Base-by-base conservation (phyloP, 2,329 filamentous ascomycete species). In the Arachnomyces sp. region DNA sequence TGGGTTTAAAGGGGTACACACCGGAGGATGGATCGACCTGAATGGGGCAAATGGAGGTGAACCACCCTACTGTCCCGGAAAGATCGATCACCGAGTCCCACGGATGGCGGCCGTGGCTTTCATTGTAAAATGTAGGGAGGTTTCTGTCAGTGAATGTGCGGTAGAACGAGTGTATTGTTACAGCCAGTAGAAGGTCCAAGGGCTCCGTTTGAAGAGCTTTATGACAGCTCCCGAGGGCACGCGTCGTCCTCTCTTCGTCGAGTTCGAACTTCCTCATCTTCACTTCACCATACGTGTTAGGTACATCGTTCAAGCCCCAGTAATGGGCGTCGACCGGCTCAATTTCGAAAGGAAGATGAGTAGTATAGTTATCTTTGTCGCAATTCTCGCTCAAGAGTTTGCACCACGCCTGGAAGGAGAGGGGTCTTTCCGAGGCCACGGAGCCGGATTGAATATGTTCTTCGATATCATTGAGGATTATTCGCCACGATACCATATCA, bases 1-100 rank as follows among this genome's bases (percentile, higher is more conserved):
- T 5, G 9, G 9, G 9, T 25, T 9, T 5, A 5, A 9, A 25
- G 9, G 9, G 20, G 9, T 25, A 25, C 20, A 25, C 9, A 25
- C 20, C 20, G 5, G 20, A 25, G 9, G 20, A 25, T 9, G 9
- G 20, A 25, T 25, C 20, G 0, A 67, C 55, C 17, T 59, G 60
- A 3, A 71, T 60, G 0, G 69, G 69, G 37, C 66, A 68, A 6
- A 72, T 50, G 15, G 66, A 67, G 1, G 70, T 72, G 43, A 72
- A 73, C 70, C 70, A 73, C 5, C 70, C 70, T 2, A 72, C 60
- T 1, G 70, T 73, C 4, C 66, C 60, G 2, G 68, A 69, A 4
- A 72, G 59, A 35, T 73, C 70, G 35, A 72, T 64, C 2, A 58
- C 58, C 0, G 57, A 36, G 36, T 69, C 60, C 59, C 68, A 71